Base-by-base conservation (phyloP, 257 asterid genomes). In the Jacaranda mimosifolia region DNA sequence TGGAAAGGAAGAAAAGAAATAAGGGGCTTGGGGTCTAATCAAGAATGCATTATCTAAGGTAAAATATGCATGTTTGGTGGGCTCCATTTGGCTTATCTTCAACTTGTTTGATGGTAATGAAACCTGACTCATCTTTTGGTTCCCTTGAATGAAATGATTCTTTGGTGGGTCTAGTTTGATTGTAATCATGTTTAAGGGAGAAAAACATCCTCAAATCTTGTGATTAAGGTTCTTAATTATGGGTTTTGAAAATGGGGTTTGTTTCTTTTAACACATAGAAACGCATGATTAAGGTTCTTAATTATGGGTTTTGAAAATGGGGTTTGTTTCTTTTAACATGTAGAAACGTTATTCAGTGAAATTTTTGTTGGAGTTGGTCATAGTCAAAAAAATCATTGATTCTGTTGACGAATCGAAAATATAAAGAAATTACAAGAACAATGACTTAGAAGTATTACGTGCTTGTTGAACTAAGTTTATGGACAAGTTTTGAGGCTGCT, bases 81-180 rank as follows among this genome's bases (percentile, higher is more conserved):
- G 88, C 58, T 65, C 94, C 89, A 57, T 43, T 39, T 57, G 60
- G 73, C 96, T 86, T 90, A 90, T 89, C 97, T 87, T 90, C 78
- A 68, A 70, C 66, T 82, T 86, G 53, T 73, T 26, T 83, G 81
- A 82, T 72, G 80, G 51, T 74, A 71, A 79, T 75, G 88, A 82
- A 80, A 71, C 55, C 32, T 72, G 55, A 79, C 78, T 75, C 87
- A 63, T 81, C 69, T 66, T n/a, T 11, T 63, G 40, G 55, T 63
- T 78, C 56, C 77, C 65, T 43, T 69, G 70, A 43, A 9, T 40
- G 32, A 56, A 6, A 68, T 42, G 65, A 42, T 39, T 70, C 3
- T 40, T 68, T 56, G 63, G 63, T 55, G 76, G 58, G 65, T 69
- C 40, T 56, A 9, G 32, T 15, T 38, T 52, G 17, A 55, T 43